Base-by-base conservation (phyloP, 768 basidiomycete genomes). In the Tricholoma sp. region DNA sequence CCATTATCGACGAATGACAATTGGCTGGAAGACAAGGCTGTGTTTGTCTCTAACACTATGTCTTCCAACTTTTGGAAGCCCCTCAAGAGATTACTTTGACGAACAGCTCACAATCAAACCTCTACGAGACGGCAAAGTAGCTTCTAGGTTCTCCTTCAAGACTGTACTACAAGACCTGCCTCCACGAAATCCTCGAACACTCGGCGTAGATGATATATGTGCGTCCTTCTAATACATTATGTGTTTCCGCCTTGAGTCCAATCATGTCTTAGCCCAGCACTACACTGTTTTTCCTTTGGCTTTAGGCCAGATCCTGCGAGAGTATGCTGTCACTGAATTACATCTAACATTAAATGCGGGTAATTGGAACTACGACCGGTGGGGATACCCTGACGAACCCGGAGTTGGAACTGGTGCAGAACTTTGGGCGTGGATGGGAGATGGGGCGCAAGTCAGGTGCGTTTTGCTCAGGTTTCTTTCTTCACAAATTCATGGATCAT, bases 391-490 rank as follows among this genome's bases (percentile, higher is more conserved):
- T 0, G 79, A 85, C 29, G 87, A 89, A 59, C 72, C 79, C 4
- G 84, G 83, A 3, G 88, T 94, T 1, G 88, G 88, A 2, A 84
- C 88, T 0, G 95, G 95, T 2, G 95, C 91, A 7, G 91, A 95
- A 66, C 74, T 98, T 6, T 89, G 89, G 86, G 91, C 87, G 9
- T 97, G 94, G 93, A 86, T 97, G 78, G 87, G 81, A n/a, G 85
- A 87, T 31, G 79, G 79, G 24, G 76, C 73, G 1, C 63, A 71
- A 6, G 59, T 71, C n/a, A 79, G 78, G 86, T 84, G 61, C 62
- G 79, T 69, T 13, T 44, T 36, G 13, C 29, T 10, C 36, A 29
- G 15, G 17, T 6, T 31, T 49, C 47, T n/a, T 32, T 31, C 1
- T 8, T 31, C 47, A 5, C 32, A 3, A 11, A 52, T 31, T 47